Conservation (phyloP, 805 yeast species). For the Ogataea siamensis region DNA sequence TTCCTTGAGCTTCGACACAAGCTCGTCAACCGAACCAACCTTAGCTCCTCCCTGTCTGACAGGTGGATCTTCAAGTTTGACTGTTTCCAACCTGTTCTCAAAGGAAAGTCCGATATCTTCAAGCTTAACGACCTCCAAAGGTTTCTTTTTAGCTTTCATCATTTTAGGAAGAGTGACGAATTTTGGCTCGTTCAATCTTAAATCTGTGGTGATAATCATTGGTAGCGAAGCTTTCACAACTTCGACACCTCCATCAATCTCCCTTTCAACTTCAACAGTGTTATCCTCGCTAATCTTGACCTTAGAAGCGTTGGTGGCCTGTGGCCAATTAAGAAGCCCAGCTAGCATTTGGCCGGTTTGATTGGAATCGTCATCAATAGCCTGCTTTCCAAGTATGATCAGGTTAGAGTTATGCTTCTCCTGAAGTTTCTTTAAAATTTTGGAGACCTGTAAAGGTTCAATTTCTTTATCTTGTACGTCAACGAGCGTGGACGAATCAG, state of each 20-base stretch:
- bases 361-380: slow-evolving; percentile 92
- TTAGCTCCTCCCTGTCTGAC: slow-evolving; percentile 77
- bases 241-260: slow-evolving; percentile 94
- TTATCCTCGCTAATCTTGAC: slow-evolving; percentile 58
- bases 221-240: slow-evolving; percentile 77
- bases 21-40: slow-evolving; percentile 79
- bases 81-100: slow-evolving; percentile 59
- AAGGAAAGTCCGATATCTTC: slow-evolving; percentile 71
- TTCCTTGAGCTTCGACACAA: slow-evolving; percentile 74
- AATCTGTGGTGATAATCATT: slow-evolving; percentile 84
- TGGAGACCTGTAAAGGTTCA: slow-evolving; percentile 90
- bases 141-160: slow-evolving; percentile 98
- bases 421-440: slow-evolving; percentile 71
- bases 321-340: slow-evolving; percentile 92
- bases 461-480: slow-evolving; percentile 67
- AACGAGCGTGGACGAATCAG: slow-evolving; percentile 77
- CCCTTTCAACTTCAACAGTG: slow-evolving; percentile 79
- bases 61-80: slow-evolving; percentile 84
- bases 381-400: slow-evolving; percentile 91
- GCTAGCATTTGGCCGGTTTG: slow-evolving; percentile 98
- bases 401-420: slow-evolving; percentile 71
- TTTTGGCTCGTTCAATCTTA: slow-evolving; percentile 92
- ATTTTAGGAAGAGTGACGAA: slow-evolving; percentile 94
- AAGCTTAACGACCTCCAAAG: slow-evolving; percentile 63
- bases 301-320: slow-evolving; percentile 91